Evolutionary conservation across 176 grass and related monocot species (phyloP).

Genomic region (Musa acuminata): DNA sequence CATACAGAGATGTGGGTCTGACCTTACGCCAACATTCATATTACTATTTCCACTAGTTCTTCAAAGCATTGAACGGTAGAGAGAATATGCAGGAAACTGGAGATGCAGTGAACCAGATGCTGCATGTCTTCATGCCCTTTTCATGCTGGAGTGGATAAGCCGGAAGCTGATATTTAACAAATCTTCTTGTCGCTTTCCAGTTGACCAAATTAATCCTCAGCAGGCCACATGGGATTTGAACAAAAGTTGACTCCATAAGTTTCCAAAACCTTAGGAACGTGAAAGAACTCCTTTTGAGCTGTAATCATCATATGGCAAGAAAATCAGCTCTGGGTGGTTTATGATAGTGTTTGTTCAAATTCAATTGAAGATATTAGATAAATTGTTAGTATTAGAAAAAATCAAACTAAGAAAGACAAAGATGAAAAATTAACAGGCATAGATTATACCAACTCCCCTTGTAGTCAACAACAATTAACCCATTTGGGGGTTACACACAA

Average conservation of each 20-base stretch:
- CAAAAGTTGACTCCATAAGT: not conserved
- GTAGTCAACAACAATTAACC: too few species aligned
- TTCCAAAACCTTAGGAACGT: conserved; percentile 37
- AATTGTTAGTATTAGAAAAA: too few species aligned
- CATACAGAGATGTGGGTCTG: too few species aligned
- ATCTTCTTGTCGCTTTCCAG: not conserved
- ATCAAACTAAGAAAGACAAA: too few species aligned
- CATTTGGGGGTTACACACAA: too few species aligned
- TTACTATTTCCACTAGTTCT: not conserved
- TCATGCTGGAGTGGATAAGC: not conserved
- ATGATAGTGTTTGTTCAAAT: too few species aligned
- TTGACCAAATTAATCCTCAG: not conserved
- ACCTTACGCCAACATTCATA: too few species aligned
- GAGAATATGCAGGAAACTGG: not conserved
- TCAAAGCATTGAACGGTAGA: not conserved
- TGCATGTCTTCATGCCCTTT: not conserved
- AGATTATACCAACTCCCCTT: too few species aligned
- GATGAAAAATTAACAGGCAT: too few species aligned
- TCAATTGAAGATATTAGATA: too few species aligned
- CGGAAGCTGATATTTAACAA: not conserved
- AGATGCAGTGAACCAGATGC: not conserved
- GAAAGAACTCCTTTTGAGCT: conserved; percentile 90
- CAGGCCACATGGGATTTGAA: too few species aligned
- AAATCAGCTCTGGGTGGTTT: too few species aligned
- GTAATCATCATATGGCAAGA: conserved; percentile 13